Conservation (phyloP, 2,329 filamentous ascomycete species). For the Fusarium dlaminii region DNA sequence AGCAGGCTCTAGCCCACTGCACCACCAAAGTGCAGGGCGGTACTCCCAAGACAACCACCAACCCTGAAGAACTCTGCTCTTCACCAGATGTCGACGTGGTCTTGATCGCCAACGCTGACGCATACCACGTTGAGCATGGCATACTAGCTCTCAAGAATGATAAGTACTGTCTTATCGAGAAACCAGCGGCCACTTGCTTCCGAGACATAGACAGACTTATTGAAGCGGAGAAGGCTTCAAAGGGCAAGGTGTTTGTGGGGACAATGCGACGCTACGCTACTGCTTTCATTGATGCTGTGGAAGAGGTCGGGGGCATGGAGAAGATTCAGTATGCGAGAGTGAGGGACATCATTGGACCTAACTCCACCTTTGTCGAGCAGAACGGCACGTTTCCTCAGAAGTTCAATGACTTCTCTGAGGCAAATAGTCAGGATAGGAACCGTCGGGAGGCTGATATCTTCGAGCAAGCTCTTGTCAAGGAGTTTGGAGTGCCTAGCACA, state of each 20-base stretch:
- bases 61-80: constrained; percentile 54
- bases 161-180: constrained; percentile 69
- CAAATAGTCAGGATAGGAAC: not conserved
- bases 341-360: constrained; percentile 58
- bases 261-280: constrained; percentile 70
- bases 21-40: constrained; percentile 32
- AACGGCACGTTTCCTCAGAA: constrained; percentile 58
- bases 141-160: constrained; percentile 61
- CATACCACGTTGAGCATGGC: constrained; percentile 63
- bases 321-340: constrained; percentile 65
- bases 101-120: constrained; percentile 62
- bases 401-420: constrained; percentile 39
- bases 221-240: constrained; percentile 56
- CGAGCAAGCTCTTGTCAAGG: not conserved
- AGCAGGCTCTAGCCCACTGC: constrained; percentile 41
- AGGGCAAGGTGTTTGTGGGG: constrained; percentile 64
- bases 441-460: not conserved
- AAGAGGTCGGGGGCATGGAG: constrained; percentile 61
- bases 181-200: constrained; percentile 63
- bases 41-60: constrained; percentile 45
- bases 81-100: constrained; percentile 61
- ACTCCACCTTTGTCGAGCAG: constrained; percentile 58
- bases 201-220: constrained; percentile 58
- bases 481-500: not conserved
- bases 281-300: constrained; percentile 61